Evolutionary conservation across 768 basidiomycete species (phyloP).

Genomic region (Jaapia argillacea): DNA sequence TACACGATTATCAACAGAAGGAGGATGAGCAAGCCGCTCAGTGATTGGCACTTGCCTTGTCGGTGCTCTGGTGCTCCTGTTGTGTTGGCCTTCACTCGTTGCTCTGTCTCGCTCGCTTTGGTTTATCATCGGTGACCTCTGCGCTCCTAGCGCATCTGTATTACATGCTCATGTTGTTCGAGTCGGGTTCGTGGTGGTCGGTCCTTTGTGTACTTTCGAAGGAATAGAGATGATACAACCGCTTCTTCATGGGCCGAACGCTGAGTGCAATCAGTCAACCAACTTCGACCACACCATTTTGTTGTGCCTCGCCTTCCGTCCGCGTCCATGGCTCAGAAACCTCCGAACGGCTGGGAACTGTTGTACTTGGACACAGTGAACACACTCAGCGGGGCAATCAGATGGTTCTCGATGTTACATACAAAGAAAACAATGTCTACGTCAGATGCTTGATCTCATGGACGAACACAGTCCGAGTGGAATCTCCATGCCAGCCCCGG

Average conservation of each 20-base stretch:
- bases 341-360: no score
- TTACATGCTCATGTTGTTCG: conserved; percentile 19
- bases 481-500: conserved; percentile 89
- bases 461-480: conserved; percentile 81
- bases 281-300: no score
- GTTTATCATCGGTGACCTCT: conserved; percentile 1
- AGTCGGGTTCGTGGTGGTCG: conserved; percentile 31
- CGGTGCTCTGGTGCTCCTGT: background rate
- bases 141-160: conserved; percentile 20
- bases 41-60: conserved; percentile 5
- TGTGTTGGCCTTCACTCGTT: background rate
- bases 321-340: no score
- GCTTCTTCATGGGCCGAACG: conserved; percentile 20
- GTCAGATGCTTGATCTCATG: conserved; percentile 81
- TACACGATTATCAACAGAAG: conserved; percentile 69
- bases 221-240: conserved; percentile 54
- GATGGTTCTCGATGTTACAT: no score
- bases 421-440: no score
- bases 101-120: background rate
- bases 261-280: background rate
- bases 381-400: no score
- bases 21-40: conserved; percentile 25
- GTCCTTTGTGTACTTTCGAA: conserved; percentile 44
- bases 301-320: no score
- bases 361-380: no score